Evolutionary conservation across 345 rosid genomes (phyloP), one percentile per base, ranked within the genome.

Genomic region (Schrenkiella parvula): DNA sequence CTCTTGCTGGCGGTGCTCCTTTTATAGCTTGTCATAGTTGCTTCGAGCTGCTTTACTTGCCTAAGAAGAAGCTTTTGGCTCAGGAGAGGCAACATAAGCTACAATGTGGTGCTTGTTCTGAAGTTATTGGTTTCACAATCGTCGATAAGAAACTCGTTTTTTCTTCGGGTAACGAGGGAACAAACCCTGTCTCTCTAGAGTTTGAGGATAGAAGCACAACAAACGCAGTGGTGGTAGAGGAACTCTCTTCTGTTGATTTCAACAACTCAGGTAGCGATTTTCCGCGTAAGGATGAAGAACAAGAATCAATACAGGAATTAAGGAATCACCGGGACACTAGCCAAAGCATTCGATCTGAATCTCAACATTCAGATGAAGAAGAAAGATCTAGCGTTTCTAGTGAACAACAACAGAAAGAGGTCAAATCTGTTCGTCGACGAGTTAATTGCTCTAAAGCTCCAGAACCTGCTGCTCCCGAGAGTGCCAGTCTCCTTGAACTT

Each of bases 1-100:
- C 96, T 21, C 75, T 88, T 21, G 84, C 78, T 37, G 88, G 89
- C 3, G 96, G 88, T 71, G 88, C 89, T 25, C 93, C 93, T 8
- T 87, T 89, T 72, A 56, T 89, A 13, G 79, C 78, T 2, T 89
- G 96, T 64, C 79, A 66, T 23, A 84, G 81, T 57, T 89, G 91
- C 79, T 86, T 79, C n/a, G 90, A 81, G 74, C 50, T 88, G 51
- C 81, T 89, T 41, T 72, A 78, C 64, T 53, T 89, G 58, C 91
- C 93, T 37, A 82, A 74, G 62, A 78, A 78, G 64, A 68, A 80
- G 48, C 68, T 71, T 59, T 58, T 74, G 34, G 51, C 35, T 70
- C 78, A 64, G 43, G 87, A 80, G 31, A 68, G 66, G 26, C 79
- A 28, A 39, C 78, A 75, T 55, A 88, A 87, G 80, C 71, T 88